Evolutionary conservation across 2,329 filamentous ascomycete genomes (phyloP).

Genomic region (Emmonsia crescens): DNA sequence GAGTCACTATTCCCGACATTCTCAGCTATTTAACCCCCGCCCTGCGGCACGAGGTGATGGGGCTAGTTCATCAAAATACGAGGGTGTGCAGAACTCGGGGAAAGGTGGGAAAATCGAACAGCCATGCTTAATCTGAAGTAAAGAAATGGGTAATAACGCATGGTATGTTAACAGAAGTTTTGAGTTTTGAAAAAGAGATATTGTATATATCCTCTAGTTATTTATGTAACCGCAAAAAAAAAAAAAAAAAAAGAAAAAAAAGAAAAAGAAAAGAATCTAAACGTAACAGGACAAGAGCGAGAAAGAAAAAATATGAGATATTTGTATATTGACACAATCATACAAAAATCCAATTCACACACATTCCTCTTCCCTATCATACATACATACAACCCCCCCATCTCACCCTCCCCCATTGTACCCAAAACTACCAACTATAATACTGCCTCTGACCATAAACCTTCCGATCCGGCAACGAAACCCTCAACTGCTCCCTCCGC

Average conservation of each 20-base stretch:
- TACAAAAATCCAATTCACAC: neutral
- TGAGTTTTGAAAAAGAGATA: too few relatives aligned
- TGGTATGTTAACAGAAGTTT: too few relatives aligned
- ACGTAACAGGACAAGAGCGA: neutral
- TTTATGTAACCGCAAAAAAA: too few relatives aligned
- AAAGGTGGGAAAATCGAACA: too few relatives aligned
- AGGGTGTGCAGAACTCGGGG: too few relatives aligned
- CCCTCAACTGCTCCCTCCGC: constrained; percentile 67
- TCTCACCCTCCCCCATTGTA: neutral
- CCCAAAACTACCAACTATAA: constrained; percentile 64
- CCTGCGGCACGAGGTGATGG: too few relatives aligned
- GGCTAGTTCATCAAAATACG: too few relatives aligned
- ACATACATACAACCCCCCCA: neutral
- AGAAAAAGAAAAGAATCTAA: neutral
- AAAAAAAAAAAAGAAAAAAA: neutral
- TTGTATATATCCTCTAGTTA: too few relatives aligned
- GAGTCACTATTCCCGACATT: too few relatives aligned
- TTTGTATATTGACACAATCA: neutral
- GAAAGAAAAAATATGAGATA: neutral
- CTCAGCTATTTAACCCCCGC: too few relatives aligned
- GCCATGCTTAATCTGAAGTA: neutral
- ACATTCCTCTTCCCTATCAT: constrained; percentile 4
- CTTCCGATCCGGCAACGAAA: constrained; percentile 74
- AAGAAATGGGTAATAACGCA: too few relatives aligned
- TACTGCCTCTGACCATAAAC: constrained; percentile 78